These are phyloP conservation scores for Russula sp. DNA, from an alignment of 768 basidiomycete genomes.

Conservation along the genomic window DNA sequence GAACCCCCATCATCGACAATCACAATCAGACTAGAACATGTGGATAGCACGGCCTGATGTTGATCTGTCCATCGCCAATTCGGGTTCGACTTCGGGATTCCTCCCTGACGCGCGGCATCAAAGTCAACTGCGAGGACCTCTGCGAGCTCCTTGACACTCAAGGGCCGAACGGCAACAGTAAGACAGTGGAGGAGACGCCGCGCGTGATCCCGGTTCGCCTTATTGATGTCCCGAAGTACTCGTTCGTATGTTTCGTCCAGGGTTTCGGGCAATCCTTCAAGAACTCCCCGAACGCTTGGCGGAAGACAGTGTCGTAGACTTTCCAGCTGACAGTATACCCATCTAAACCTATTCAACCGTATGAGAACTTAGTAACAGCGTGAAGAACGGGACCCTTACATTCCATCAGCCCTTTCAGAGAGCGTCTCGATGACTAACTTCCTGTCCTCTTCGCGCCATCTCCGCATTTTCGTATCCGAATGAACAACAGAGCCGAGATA, in stretches of 20 bases:
- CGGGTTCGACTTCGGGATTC: background rate
- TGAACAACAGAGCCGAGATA: background rate
- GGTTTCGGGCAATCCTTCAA: background rate
- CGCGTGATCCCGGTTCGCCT: background rate
- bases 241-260: background rate
- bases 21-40: slow-evolving; percentile 2
- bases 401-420: background rate
- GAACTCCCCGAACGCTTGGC: background rate
- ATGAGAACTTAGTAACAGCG: no score
- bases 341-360: background rate
- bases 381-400: background rate
- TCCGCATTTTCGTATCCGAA: slow-evolving; percentile 1
- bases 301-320: background rate
- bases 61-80: background rate
- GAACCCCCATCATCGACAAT: background rate
- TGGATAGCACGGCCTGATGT: background rate
- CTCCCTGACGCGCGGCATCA: background rate
- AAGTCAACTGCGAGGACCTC: slow-evolving; percentile 14
- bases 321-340: background rate
- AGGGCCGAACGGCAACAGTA: background rate
- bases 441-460: slow-evolving; percentile 10
- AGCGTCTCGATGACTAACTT: background rate
- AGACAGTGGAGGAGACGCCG: slow-evolving; percentile 11
- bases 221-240: background rate
- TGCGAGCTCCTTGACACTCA: background rate